Evolutionary conservation across 768 basidiomycete genomes (phyloP).

Genomic region (Chiua virens): DNA sequence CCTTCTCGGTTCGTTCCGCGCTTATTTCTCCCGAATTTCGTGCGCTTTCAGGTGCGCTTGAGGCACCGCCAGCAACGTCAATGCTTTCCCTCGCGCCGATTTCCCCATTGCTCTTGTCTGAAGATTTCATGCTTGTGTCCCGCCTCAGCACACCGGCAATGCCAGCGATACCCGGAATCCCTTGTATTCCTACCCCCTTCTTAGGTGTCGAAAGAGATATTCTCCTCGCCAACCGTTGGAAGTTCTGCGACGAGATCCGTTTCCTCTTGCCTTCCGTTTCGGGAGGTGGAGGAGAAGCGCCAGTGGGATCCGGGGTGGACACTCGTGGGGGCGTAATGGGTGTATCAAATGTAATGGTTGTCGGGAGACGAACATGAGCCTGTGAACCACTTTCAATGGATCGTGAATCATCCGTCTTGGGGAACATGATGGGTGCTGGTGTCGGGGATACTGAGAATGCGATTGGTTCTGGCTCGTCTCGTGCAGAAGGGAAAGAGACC

Average conservation of each 20-base stretch:
- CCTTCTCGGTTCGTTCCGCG: conserved; percentile 49
- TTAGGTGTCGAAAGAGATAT: conserved; percentile 66
- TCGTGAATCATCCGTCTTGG: conserved; percentile 37
- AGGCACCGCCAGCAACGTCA: conserved; percentile 17
- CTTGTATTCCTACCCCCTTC: conserved; percentile 51
- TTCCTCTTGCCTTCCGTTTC: conserved; percentile 78
- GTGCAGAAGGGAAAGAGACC: conserved; percentile 36
- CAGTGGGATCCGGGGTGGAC: conserved; percentile 67
- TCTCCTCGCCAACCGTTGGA: conserved; percentile 74
- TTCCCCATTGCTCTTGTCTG: conserved; percentile 40
- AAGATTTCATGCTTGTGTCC: conserved; percentile 34
- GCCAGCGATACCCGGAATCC: conserved; percentile 30
- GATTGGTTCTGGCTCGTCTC: conserved; percentile 8
- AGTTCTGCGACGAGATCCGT: conserved; percentile 82
- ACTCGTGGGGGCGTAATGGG: conserved; percentile 58
- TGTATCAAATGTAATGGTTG: conserved; percentile 63
- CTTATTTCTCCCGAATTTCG: conserved; percentile 50
- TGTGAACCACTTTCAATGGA: conserved; percentile 28
- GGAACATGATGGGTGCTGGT: conserved; percentile 39
- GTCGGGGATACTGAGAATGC: conserved; percentile 30
- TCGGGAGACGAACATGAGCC: conserved; percentile 25
- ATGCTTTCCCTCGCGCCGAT: conserved; percentile 14
- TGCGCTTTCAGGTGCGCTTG: conserved; percentile 41
- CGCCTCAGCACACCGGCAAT: conserved; percentile 31
- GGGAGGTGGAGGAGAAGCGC: conserved; percentile 58